Percentiles rank a stretch among this genome's conserved stretches.
These are phyloP conservation scores for Davidsoniella neocaledoniae DNA, from an alignment of 2,329 filamentous ascomycete genomes.

Conservation along the genomic window DNA sequence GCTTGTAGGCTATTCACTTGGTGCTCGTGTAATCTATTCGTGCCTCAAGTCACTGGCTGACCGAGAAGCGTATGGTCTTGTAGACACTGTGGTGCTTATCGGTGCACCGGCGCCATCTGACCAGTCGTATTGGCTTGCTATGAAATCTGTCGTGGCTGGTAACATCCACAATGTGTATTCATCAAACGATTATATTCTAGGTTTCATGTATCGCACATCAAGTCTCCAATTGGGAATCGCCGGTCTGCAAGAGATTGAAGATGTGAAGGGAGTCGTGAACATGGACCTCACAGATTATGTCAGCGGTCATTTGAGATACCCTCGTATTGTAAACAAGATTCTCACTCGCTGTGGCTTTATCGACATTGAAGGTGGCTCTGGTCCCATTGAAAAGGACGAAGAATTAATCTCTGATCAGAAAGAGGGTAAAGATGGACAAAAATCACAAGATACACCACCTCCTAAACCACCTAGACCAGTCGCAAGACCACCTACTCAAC, in stretches of 20 bases:
- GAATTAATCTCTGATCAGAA: constrained; percentile 17
- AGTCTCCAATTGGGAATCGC: constrained; percentile 71
- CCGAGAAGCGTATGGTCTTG: constrained; percentile 62
- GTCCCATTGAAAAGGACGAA: constrained; percentile 33
- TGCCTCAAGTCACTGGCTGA: constrained; percentile 64
- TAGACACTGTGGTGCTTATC: constrained; percentile 72
- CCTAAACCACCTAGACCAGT: constrained; percentile 8
- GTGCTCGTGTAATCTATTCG: constrained; percentile 65
- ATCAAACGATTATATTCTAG: constrained; percentile 72
- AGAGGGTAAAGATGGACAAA: not conserved
- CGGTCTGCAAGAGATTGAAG: constrained; percentile 57
- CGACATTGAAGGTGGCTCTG: constrained; percentile 26
- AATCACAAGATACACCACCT: not conserved
- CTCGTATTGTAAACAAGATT: constrained; percentile 33
- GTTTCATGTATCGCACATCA: constrained; percentile 71
- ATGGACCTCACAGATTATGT: constrained; percentile 36
- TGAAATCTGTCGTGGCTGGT: constrained; percentile 64
- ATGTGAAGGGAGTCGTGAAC: constrained; percentile 47
- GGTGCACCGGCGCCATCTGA: constrained; percentile 64
- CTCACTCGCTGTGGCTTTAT: constrained; percentile 35
- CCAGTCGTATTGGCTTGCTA: constrained; percentile 53
- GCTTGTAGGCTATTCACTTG: constrained; percentile 66
- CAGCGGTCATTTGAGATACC: constrained; percentile 36
- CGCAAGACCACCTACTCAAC: not conserved
- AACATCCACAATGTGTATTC: constrained; percentile 79